phyloP scores from a whole-genome alignment of 768 basidiomycete species.

The Phylloporus sp. region DNA sequence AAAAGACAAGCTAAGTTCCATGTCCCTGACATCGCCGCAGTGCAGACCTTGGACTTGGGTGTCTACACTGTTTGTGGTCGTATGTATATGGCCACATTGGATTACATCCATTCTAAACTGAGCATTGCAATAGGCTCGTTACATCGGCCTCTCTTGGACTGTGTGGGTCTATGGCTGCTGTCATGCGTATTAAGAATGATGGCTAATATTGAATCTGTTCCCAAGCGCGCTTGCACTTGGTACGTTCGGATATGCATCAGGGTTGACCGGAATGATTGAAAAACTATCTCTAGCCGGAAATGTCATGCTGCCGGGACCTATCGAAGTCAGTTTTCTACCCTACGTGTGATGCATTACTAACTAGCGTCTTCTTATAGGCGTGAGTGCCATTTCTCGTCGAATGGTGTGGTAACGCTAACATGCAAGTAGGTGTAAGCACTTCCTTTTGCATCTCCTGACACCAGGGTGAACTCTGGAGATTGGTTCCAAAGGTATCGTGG shows the following conservation, averaged over 20 bases:
- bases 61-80: too few relatives aligned
- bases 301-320: constrained; percentile 4
- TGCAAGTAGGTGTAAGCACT: too few relatives aligned
- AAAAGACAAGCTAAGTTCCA: too few relatives aligned
- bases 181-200: not conserved
- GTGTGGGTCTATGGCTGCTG: not conserved
- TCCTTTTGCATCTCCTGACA: too few relatives aligned
- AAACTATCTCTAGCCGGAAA: not conserved
- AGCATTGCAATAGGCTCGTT: constrained; percentile 9
- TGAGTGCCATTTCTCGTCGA: not conserved
- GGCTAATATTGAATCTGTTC: not conserved
- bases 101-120: too few relatives aligned
- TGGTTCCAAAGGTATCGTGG: too few relatives aligned
- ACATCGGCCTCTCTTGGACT: constrained; percentile 7
- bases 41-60: too few relatives aligned
- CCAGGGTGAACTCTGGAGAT: too few relatives aligned
- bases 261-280: not conserved
- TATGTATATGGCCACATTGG: too few relatives aligned
- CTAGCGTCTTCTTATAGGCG: not conserved
- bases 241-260: not conserved
- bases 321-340: not conserved
- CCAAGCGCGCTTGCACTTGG: constrained; percentile 2
- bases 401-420: too few relatives aligned
- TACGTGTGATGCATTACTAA: not conserved
- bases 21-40: too few relatives aligned